A percentile compares a stretch with the other conserved stretches of the same genome.
Evolutionary conservation across 306 rosid species (phyloP).

Genomic region (Ceratonia siliqua): DNA sequence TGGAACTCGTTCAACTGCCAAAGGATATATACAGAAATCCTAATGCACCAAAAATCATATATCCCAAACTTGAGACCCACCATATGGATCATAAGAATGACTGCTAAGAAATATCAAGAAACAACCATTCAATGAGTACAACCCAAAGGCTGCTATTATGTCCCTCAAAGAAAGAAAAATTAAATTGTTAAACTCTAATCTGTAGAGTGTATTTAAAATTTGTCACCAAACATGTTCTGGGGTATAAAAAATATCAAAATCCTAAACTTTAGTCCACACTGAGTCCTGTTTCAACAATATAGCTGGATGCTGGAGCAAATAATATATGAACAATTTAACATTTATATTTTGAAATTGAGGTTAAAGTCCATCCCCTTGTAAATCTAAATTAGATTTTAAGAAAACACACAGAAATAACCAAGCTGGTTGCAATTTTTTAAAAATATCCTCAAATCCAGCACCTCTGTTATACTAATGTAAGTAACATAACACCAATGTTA

Average conservation of each 20-base stretch:
- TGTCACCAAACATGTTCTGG: neutral
- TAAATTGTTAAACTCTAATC: neutral
- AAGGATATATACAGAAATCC: constrained; percentile 25
- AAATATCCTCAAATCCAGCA: constrained; percentile 15
- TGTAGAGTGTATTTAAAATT: neutral
- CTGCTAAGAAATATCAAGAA: constrained; percentile 6
- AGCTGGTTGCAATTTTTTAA: neutral
- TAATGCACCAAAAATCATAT: constrained; percentile 3
- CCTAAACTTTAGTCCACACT: neutral
- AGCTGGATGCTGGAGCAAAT: neutral
- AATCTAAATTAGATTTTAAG: neutral
- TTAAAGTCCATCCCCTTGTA: neutral
- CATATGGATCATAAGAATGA: constrained; percentile 4
- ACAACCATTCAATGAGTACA: neutral
- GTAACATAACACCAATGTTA: neutral
- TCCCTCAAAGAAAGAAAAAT: neutral
- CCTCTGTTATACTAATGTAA: constrained; percentile 19
- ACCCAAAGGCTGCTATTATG: neutral
- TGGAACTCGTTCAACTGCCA: constrained; percentile 31
- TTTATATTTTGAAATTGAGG: neutral
- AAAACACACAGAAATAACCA: constrained; percentile 8
- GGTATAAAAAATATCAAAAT: neutral
- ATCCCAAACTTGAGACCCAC: constrained; percentile 1
- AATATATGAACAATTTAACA: neutral
- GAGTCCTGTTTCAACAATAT: constrained; percentile 3